Evolutionary conservation across 73 alveolate genomes (phyloP).

Genomic region (Blepharisma japonicum): DNA sequence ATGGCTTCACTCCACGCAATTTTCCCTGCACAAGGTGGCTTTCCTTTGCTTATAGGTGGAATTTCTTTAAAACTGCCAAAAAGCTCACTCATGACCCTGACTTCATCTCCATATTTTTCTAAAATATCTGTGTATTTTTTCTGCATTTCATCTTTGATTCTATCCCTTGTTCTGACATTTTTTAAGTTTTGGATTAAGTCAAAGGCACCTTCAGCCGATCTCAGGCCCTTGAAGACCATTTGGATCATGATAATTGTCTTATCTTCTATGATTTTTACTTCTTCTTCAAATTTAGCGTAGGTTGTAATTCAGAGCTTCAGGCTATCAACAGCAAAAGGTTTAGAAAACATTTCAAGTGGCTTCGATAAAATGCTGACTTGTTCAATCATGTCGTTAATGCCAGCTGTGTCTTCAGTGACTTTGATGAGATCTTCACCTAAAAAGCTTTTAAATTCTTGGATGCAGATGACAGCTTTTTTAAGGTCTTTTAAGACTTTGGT

Average conservation of each 20-base stretch:
- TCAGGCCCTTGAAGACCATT: conserved; percentile 85
- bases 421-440: conserved; percentile 93
- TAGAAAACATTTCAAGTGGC: conserved; percentile 82
- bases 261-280: conserved; percentile 77
- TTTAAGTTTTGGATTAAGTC: conserved; percentile 91
- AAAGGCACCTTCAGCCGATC: conserved; percentile 98
- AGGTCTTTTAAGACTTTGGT: conserved; percentile 74
- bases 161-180: conserved; percentile 84
- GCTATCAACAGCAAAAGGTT: conserved; percentile 78
- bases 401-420: conserved; percentile 92
- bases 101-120: conserved; percentile 81
- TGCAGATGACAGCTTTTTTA: conserved; percentile 76
- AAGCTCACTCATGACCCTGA: conserved; percentile 79
- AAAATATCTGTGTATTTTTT: conserved; percentile 90
- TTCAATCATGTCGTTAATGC: conserved; percentile 85
- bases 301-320: conserved; percentile 82
- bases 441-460: conserved; percentile 79
- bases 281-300: conserved; percentile 77
- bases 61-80: conserved; percentile 73
- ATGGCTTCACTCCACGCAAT: conserved; percentile 97
- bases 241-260: conserved; percentile 88
- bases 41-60: conserved; percentile 95
- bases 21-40: conserved; percentile 99
- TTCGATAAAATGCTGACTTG: conserved; percentile 84
- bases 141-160: conserved; percentile 83